Conservation (phyloP, 1,284 basidiomycete species). For the Pulchroboletus neoregius region DNA sequence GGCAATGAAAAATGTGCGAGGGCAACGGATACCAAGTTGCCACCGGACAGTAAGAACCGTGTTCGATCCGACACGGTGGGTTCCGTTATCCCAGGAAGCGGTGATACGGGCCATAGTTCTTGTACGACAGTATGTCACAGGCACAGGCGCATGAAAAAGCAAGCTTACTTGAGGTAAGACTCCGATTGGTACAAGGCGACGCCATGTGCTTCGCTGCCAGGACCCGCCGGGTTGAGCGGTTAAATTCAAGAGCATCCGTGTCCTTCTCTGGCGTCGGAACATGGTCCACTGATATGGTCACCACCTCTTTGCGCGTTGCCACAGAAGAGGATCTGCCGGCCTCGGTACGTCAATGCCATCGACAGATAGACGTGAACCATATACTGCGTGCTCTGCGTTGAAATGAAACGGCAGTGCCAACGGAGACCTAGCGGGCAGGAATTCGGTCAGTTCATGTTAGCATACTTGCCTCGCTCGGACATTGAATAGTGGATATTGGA, state of each 20-base stretch:
- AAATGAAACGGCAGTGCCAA: background rate
- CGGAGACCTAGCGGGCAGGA: background rate
- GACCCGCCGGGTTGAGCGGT: slow-evolving; percentile 8
- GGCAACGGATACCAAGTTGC: slow-evolving; percentile 12
- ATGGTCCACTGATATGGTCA: background rate
- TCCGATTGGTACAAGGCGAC: slow-evolving; percentile 3
- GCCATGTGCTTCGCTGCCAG: slow-evolving; percentile 5
- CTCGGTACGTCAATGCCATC: background rate
- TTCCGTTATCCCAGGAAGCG: slow-evolving; percentile 19
- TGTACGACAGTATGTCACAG: slow-evolving; percentile 16
- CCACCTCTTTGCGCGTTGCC: background rate
- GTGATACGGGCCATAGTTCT: slow-evolving; percentile 7
- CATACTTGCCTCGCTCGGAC: slow-evolving; percentile 4
- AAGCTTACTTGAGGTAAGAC: slow-evolving; percentile 5
- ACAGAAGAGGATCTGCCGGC: slow-evolving; percentile 8
- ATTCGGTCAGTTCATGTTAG: background rate
- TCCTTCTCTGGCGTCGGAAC: slow-evolving; percentile 7
- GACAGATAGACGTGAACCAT: background rate
- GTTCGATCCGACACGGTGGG: slow-evolving; percentile 1
- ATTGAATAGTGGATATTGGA: background rate
- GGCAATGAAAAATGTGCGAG: slow-evolving; percentile 17
- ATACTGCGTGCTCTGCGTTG: background rate
- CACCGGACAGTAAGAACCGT: slow-evolving; percentile 14
- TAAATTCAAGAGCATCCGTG: slow-evolving; percentile 1
- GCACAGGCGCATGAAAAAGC: background rate